phyloP scores from a whole-genome alignment of 306 rosid genomes.

The Rubus idaeus region DNA sequence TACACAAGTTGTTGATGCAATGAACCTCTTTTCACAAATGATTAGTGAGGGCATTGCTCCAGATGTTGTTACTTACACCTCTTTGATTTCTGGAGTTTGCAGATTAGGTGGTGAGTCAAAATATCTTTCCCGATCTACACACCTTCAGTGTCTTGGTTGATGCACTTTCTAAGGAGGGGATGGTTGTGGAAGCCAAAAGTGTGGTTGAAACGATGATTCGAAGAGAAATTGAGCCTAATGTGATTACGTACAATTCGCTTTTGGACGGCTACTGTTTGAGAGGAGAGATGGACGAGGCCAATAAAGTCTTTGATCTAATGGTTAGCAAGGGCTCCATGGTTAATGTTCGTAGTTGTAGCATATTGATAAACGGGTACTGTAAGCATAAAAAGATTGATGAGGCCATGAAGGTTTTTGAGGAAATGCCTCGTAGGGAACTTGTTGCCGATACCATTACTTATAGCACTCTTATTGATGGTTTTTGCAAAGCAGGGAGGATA shows the following conservation, averaged over 20 bases:
- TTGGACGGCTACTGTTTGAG: not conserved
- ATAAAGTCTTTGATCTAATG: slow-evolving; percentile 17
- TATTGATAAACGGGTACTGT: slow-evolving; percentile 5
- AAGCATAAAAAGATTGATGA: not conserved
- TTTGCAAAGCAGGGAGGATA: not conserved
- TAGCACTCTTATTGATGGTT: slow-evolving; percentile 16
- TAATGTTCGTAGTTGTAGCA: not conserved
- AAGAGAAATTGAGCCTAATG: not conserved
- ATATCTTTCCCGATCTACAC: not conserved
- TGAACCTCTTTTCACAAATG: slow-evolving; percentile 31
- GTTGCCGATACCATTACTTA: slow-evolving; percentile 17
- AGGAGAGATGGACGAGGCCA: not conserved
- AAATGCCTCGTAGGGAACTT: not conserved
- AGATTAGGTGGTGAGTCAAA: not conserved
- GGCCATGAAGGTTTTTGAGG: not conserved
- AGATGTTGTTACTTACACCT: not conserved
- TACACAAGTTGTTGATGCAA: slow-evolving; percentile 24
- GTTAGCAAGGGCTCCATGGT: not conserved
- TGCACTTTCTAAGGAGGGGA: not conserved
- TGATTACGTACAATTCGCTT: not conserved
- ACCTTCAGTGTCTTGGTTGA: not conserved
- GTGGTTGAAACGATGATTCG: slow-evolving; percentile 7
- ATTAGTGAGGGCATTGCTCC: not conserved
- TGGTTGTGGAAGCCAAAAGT: not conserved
- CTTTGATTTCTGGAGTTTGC: not conserved